A percentile compares a stretch with the other conserved stretches of the same genome.
Conservation (phyloP, 192 early-diverging fungal genomes). For the Coemansia sp. region DNA sequence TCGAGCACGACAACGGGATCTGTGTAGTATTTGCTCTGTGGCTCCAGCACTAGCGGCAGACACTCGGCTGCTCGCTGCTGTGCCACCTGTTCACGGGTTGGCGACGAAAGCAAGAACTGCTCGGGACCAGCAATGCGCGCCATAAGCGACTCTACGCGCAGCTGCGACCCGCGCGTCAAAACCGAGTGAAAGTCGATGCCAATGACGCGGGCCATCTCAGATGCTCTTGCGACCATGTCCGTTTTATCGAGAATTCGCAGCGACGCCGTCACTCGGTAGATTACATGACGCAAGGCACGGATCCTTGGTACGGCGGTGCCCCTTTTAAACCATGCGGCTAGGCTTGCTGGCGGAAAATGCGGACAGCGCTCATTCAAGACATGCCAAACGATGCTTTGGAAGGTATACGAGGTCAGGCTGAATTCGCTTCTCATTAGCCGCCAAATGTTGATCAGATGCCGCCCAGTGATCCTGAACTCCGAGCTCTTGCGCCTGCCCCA, state of each 20-base stretch:
- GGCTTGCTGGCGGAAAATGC: conserved; percentile 56
- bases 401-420: conserved; percentile 71
- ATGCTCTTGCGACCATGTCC: conserved; percentile 64
- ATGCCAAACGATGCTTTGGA: conserved; percentile 71
- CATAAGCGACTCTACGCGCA: conserved; percentile 81
- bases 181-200: conserved; percentile 88
- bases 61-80: conserved; percentile 76
- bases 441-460: conserved; percentile 90
- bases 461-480: conserved; percentile 62
- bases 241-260: conserved; percentile 72
- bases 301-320: conserved; percentile 54
- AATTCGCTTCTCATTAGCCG: conserved; percentile 76
- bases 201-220: conserved; percentile 87
- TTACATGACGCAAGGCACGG: conserved; percentile 63
- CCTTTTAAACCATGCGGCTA: conserved; percentile 67
- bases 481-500: conserved; percentile 68
- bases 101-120: conserved; percentile 76
- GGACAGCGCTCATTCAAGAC: conserved; percentile 70
- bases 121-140: conserved; percentile 68
- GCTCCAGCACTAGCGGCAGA: conserved; percentile 88
- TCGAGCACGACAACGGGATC: conserved; percentile 87
- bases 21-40: conserved; percentile 74
- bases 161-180: conserved; percentile 87
- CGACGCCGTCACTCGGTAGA: conserved; percentile 63
- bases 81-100: conserved; percentile 71